A percentile compares a stretch with the other conserved stretches of the same genome.
phyloP scores from a whole-genome alignment of 805 yeast genomes.

The Ogataea neopini region DNA sequence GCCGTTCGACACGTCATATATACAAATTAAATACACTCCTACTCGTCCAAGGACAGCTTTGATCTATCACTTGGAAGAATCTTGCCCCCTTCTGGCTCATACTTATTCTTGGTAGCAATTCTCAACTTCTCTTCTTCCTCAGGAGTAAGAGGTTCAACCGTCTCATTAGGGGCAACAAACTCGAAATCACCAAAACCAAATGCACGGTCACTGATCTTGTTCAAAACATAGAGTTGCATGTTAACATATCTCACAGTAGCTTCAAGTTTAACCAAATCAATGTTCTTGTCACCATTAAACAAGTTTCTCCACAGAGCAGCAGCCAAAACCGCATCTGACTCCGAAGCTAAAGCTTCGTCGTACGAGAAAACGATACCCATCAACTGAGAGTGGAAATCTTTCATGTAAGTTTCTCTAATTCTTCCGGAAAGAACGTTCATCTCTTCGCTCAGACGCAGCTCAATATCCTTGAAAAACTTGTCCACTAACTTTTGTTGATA shows the following conservation, averaged over 20 bases:
- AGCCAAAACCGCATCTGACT: slow-evolving; percentile 70
- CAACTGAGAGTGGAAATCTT: slow-evolving; percentile 87
- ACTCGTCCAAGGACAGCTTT: slow-evolving; percentile 49
- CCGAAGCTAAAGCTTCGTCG: slow-evolving; percentile 86
- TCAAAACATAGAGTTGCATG: slow-evolving; percentile 84
- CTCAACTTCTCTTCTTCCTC: slow-evolving; percentile 61
- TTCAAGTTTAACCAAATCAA: slow-evolving; percentile 81
- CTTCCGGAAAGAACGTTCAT: slow-evolving; percentile 81
- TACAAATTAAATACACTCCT: slow-evolving; percentile 10
- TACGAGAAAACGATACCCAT: slow-evolving; percentile 87
- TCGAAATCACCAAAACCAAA: slow-evolving; percentile 88
- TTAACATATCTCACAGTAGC: slow-evolving; percentile 88
- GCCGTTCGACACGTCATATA: no score
- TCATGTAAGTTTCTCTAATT: slow-evolving; percentile 80
- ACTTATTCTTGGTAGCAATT: slow-evolving; percentile 51
- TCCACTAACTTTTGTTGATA: slow-evolving; percentile 93
- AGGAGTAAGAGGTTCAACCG: slow-evolving; percentile 68
- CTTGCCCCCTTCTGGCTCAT: slow-evolving; percentile 48
- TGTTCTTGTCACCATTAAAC: slow-evolving; percentile 79
- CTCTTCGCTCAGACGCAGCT: slow-evolving; percentile 79
- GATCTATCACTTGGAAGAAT: slow-evolving; percentile 63
- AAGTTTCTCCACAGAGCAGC: slow-evolving; percentile 88
- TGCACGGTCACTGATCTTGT: slow-evolving; percentile 84
- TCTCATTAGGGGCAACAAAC: slow-evolving; percentile 80
- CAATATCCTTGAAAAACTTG: slow-evolving; percentile 86